Evolutionary conservation across 2,329 filamentous ascomycete species (phyloP).

Genomic region (Domatiomyces globalis): DNA sequence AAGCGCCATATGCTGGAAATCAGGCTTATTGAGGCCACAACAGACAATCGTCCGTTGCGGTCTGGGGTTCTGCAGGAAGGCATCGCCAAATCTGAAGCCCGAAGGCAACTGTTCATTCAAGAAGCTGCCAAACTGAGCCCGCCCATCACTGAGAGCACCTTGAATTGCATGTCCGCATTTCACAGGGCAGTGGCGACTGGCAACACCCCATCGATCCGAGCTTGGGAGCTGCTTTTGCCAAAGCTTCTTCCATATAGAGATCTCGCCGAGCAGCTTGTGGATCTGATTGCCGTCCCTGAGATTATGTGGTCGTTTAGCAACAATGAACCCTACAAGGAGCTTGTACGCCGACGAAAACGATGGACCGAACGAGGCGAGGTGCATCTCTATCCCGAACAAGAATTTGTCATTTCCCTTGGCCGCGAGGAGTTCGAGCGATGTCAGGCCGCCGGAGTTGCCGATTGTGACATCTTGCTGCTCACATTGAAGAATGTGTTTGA

Average conservation of each 20-base stretch:
- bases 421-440: slow-evolving; percentile 12
- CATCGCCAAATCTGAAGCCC: neutral
- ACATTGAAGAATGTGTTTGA: slow-evolving; percentile 19
- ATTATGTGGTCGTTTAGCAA: neutral
- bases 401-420: slow-evolving; percentile 16
- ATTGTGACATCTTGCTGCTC: slow-evolving; percentile 20
- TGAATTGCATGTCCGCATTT: slow-evolving; percentile 28
- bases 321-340: neutral
- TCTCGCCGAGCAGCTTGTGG: slow-evolving; percentile 15
- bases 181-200: slow-evolving; percentile 26
- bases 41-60: neutral
- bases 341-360: neutral
- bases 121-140: slow-evolving; percentile 25
- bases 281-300: slow-evolving; percentile 1
- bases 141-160: slow-evolving; percentile 23
- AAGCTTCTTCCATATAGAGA: slow-evolving; percentile 19
- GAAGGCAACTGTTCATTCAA: slow-evolving; percentile 24
- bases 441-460: slow-evolving; percentile 10
- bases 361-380: neutral
- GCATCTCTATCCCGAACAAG: slow-evolving; percentile 14
- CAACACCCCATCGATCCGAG: slow-evolving; percentile 16
- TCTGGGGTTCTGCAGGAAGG: neutral
- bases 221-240: slow-evolving; percentile 18
- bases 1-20: slow-evolving; percentile 1
- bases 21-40: neutral